Percentiles rank a stretch among this genome's conserved stretches.
phyloP scores from a whole-genome alignment of 106 monocot species.

The Agapanthus africanus region DNA sequence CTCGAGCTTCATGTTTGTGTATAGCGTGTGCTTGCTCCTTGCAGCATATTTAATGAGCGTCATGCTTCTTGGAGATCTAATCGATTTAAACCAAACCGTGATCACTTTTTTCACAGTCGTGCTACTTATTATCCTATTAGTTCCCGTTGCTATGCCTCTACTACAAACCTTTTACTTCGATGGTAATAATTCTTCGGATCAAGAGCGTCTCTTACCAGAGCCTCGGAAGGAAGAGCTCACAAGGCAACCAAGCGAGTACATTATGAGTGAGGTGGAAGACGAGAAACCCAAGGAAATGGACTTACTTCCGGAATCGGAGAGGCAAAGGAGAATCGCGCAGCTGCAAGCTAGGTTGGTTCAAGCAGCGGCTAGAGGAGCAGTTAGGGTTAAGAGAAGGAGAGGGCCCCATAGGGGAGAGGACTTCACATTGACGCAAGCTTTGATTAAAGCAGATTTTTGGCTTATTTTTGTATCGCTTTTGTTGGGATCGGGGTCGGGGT shows the following conservation, averaged over 20 bases:
- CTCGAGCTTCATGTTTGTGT: slow-evolving; percentile 55
- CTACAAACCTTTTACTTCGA: slow-evolving; percentile 30
- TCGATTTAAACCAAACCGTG: slow-evolving; percentile 32
- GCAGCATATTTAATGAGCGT: slow-evolving; percentile 64
- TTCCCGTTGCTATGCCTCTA: slow-evolving; percentile 46
- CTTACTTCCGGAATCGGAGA: slow-evolving; percentile 50
- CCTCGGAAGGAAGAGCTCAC: too few relatives aligned
- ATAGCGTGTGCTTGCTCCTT: slow-evolving; percentile 50
- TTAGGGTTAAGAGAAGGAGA: slow-evolving; percentile 71
- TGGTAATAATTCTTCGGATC: slow-evolving; percentile 16
- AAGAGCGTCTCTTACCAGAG: slow-evolving; percentile 47
- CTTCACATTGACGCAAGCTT: slow-evolving; percentile 75
- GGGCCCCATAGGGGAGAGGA: slow-evolving; percentile 76
- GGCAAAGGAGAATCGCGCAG: slow-evolving; percentile 55
- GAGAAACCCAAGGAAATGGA: slow-evolving; percentile 81
- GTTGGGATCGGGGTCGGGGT: slow-evolving; percentile 70
- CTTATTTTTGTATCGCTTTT: slow-evolving; percentile 67
- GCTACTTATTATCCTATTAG: slow-evolving; percentile 37
- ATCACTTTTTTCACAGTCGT: slow-evolving; percentile 28
- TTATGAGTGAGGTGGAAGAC: slow-evolving; percentile 80
- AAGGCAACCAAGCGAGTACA: slow-evolving; percentile 29
- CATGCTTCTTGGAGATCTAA: slow-evolving; percentile 61
- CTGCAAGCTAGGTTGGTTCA: slow-evolving; percentile 69
- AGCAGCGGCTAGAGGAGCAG: slow-evolving; percentile 81
- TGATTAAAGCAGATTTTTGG: slow-evolving; percentile 89